Percentiles rank a stretch among this genome's conserved stretches.
Evolutionary conservation across 331 rosid genomes (phyloP).

Genomic region (Pyrus hybrid): DNA sequence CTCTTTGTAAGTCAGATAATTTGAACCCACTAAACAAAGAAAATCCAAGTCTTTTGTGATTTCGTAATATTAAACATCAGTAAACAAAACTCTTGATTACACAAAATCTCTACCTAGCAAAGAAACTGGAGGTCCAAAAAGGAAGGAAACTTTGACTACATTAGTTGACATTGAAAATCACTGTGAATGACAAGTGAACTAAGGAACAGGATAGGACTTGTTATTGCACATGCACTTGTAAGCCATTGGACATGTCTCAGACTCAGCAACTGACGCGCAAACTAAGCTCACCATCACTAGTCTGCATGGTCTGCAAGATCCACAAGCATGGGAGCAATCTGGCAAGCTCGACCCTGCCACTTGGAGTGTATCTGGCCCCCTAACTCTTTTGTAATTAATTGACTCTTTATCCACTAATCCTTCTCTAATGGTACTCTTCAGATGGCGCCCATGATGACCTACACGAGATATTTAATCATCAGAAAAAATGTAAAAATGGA

Average conservation of each 20-base stretch:
- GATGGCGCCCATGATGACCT: background rate
- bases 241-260: constrained; percentile 88
- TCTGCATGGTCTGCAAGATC: constrained; percentile 69
- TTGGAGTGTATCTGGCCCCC: constrained; percentile 38
- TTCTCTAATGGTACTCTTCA: background rate
- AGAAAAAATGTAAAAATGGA: background rate
- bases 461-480: background rate
- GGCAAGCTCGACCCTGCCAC: constrained; percentile 79
- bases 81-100: background rate
- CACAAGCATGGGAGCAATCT: constrained; percentile 82
- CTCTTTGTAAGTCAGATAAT: background rate
- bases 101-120: constrained; percentile 10
- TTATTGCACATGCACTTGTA: constrained; percentile 79
- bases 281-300: constrained; percentile 80
- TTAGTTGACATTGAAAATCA: background rate
- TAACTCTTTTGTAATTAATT: background rate
- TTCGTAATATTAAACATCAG: background rate
- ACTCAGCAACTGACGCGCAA: constrained; percentile 58
- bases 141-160: background rate
- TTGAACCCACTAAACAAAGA: background rate
- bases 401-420: background rate
- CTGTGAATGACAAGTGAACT: background rate
- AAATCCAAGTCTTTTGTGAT: background rate
- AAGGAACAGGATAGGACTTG: constrained; percentile 78
- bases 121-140: background rate